Percentiles rank a stretch among this genome's conserved stretches.
Conservation (phyloP, 2,329 filamentous ascomycete species). For the Fusarium robinianum region DNA sequence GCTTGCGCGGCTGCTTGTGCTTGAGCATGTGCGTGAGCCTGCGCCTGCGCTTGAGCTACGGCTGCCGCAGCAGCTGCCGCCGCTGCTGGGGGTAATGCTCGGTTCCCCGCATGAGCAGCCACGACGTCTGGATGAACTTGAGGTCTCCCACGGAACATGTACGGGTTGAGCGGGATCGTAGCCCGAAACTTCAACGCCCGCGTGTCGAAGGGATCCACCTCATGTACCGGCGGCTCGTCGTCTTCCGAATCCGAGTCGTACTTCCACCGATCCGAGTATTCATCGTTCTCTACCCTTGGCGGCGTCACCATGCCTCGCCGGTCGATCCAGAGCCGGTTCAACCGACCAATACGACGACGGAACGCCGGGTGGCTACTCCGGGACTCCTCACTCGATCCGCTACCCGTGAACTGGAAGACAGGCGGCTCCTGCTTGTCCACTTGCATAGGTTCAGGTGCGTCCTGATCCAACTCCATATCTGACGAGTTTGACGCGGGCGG, state of each 20-base stretch:
- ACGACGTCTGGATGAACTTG: slow-evolving; percentile 38
- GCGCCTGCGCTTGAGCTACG: slow-evolving; percentile 19
- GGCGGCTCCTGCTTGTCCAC: slow-evolving; percentile 42
- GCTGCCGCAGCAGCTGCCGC: slow-evolving; percentile 24
- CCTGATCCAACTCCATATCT: slow-evolving; percentile 62
- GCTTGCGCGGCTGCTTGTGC: slow-evolving; percentile 37
- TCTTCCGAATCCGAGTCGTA: slow-evolving; percentile 89
- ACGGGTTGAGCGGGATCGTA: slow-evolving; percentile 57
- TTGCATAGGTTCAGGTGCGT: slow-evolving; percentile 50
- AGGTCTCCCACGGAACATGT: slow-evolving; percentile 47
- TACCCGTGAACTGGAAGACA: slow-evolving; percentile 54
- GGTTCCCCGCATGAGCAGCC: slow-evolving; percentile 31
- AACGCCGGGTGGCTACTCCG: slow-evolving; percentile 65
- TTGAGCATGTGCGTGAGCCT: slow-evolving; percentile 37
- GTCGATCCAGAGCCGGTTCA: slow-evolving; percentile 87
- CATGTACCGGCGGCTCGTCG: slow-evolving; percentile 74
- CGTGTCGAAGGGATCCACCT: slow-evolving; percentile 72
- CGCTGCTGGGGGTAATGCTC: slow-evolving; percentile 35
- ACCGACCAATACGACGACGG: slow-evolving; percentile 80
- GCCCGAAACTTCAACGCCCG: slow-evolving; percentile 64
- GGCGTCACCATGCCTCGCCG: slow-evolving; percentile 67
- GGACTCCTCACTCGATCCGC: slow-evolving; percentile 46
- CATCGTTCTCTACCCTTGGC: slow-evolving; percentile 49
- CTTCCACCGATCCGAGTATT: slow-evolving; percentile 73
- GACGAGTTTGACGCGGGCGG: slow-evolving; percentile 62